Conservation (phyloP, 148 eudicot genomes). For the Amaranthus palmeri region DNA sequence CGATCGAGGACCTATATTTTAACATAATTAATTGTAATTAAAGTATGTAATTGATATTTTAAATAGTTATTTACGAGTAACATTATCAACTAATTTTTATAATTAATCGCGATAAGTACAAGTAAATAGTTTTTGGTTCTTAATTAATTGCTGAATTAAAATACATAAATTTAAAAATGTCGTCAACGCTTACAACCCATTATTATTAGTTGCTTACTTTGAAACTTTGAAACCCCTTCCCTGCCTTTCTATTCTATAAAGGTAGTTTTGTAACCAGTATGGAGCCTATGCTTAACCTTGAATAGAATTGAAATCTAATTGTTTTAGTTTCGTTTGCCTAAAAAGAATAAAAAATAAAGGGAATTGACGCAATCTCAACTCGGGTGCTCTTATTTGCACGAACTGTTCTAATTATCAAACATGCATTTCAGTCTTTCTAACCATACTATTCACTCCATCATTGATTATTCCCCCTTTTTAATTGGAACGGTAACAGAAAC, state of each 20-base stretch:
- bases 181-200: not conserved
- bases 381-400: not conserved
- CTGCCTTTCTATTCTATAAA: too few relatives aligned
- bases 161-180: not conserved
- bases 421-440: too few relatives aligned
- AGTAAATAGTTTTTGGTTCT: slow-evolving; percentile 1
- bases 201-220: not conserved
- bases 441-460: too few relatives aligned
- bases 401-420: too few relatives aligned
- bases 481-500: not conserved
- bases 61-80: not conserved
- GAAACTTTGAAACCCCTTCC: not conserved
- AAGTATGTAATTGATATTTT: not conserved
- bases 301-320: not conserved
- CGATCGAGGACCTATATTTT: too few relatives aligned
- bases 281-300: not conserved
- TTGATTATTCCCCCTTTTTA: not conserved
- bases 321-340: not conserved
- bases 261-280: too few relatives aligned
- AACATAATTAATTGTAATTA: too few relatives aligned
- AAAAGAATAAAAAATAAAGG: not conserved
- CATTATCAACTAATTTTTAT: not conserved
- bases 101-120: not conserved
- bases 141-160: not conserved
- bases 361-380: not conserved